Base-by-base conservation (phyloP, 129 eudicot genomes). In the Daucus carota region DNA sequence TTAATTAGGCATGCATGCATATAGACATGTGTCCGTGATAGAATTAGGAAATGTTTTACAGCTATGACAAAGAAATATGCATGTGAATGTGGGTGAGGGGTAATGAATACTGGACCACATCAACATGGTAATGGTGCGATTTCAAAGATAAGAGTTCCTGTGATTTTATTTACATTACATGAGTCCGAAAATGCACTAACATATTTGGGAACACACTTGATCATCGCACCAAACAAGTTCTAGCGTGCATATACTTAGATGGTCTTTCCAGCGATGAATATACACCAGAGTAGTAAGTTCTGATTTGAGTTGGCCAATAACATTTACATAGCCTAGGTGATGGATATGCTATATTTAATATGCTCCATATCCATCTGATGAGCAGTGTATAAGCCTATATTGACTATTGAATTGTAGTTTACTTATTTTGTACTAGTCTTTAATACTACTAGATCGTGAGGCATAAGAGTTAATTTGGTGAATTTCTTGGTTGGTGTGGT, bases 11-110 rank as follows among this genome's bases (percentile, higher is more conserved):
- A 22, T 54, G 62, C 62, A 54, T 54, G 12, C 62, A n/a, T 8
- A 8, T 12, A 22, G 28, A 0, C 12, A 11, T 24, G 13, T 54
- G 8, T 14, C 13, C 8, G 62, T n/a, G 8, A 54, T n/a, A n/a
- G 31, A 57, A 1, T n/a, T n/a, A n/a, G 65, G 65, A 57, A 57
- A 8, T 57, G 32, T 57, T 24, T n/a, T n/a, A 57, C 15, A 57
- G 31, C 65, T 57, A n/a, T 57, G 65, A 57, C 31, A 57, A 57
- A 57, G 29, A 57, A 57, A 57, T 24, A n/a, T 57, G 65, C 65
- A 57, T 57, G 65, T 57, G 65, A 57, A 3, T 57, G 65, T n/a
- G 65, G 65, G n/a, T n/a, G n/a, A n/a, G n/a, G 40, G 65, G 65
- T 24, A 8, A 57, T n/a, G 65, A 3, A 8, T 57, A 2, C 65